These are phyloP conservation scores for Fraxinus excelsior DNA, from an alignment of 257 asterid species.

Conservation along the genomic window DNA sequence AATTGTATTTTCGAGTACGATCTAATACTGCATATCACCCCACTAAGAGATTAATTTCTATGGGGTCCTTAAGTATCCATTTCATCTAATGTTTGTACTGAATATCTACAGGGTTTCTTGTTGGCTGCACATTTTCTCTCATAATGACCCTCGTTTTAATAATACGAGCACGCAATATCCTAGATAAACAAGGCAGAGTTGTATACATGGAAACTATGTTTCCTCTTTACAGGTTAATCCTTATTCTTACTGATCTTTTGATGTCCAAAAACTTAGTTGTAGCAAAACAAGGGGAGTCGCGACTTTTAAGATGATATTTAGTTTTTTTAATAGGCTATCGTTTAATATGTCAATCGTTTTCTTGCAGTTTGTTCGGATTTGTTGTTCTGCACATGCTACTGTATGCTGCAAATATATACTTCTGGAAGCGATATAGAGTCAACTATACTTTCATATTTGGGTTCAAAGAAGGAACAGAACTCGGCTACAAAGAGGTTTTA, in stretches of 20 bases:
- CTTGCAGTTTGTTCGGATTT: slow-evolving; percentile 56
- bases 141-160: slow-evolving; percentile 43
- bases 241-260: neutral
- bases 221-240: slow-evolving; percentile 58
- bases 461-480: slow-evolving; percentile 52
- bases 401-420: slow-evolving; percentile 49
- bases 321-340: neutral
- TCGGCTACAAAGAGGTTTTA: slow-evolving; percentile 50
- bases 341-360: neutral
- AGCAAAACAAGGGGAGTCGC: neutral
- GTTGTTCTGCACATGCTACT: slow-evolving; percentile 53
- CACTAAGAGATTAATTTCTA: neutral
- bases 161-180: slow-evolving; percentile 39
- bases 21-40: neutral
- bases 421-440: slow-evolving; percentile 55
- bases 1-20: too few relatives aligned
- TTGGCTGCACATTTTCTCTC: slow-evolving; percentile 59
- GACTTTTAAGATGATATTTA: neutral
- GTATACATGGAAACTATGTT: slow-evolving; percentile 62
- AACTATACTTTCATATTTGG: slow-evolving; percentile 55
- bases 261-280: slow-evolving; percentile 2
- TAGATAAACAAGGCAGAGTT: slow-evolving; percentile 39
- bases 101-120: slow-evolving; percentile 46
- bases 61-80: neutral
- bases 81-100: neutral